Evolutionary conservation across 805 yeast species (phyloP).

Genomic region (Teunomyces barrocoloradensis): DNA sequence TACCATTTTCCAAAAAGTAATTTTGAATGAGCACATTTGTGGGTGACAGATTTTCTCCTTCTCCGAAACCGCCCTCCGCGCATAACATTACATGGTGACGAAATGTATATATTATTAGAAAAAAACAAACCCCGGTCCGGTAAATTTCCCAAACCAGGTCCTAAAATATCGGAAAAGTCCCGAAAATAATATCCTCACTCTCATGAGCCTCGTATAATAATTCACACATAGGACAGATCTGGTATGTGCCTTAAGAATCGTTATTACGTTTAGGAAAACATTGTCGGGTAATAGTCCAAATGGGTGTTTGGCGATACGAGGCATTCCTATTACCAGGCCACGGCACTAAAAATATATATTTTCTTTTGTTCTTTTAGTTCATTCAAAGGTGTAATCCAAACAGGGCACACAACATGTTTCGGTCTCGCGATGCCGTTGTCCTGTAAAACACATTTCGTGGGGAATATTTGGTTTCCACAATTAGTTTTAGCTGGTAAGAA

Average conservation of each 20-base stretch:
- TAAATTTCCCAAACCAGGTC: no score
- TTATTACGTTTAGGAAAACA: neutral
- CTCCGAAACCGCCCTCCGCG: no score
- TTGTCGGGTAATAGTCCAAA: neutral
- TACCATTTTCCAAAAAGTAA: no score
- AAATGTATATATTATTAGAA: no score
- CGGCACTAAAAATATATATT: neutral
- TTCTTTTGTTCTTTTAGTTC: neutral
- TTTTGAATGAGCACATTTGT: no score
- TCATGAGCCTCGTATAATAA: neutral
- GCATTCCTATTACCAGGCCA: neutral
- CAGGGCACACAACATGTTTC: neutral
- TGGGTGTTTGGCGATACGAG: neutral
- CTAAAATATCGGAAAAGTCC: no score
- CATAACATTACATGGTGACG: no score
- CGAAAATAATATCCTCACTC: neutral
- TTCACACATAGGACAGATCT: neutral
- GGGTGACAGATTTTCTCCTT: no score
- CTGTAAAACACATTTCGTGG: neutral
- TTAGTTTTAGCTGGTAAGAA: no score
- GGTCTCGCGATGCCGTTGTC: neutral
- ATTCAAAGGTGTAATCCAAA: neutral
- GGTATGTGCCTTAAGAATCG: neutral
- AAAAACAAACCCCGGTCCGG: no score
- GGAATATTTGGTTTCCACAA: no score